Percentiles rank a stretch among this genome's conserved stretches.
Evolutionary conservation across 495 filamentous ascomycete species (phyloP).

Genomic region (Podospora pseudopauciseta): DNA sequence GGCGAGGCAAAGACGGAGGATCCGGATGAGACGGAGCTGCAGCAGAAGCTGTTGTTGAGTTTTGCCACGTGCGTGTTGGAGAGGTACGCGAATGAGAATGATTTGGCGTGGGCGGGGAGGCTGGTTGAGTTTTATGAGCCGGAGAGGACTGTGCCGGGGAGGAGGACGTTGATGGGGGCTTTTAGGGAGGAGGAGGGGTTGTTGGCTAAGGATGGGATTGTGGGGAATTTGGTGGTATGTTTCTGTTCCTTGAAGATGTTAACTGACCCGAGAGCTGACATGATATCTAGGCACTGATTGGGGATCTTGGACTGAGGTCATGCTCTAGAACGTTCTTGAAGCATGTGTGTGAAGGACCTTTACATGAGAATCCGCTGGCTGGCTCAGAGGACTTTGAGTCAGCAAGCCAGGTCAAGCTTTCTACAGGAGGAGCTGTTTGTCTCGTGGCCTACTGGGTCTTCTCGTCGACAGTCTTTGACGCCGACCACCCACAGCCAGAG

Average conservation of each 20-base stretch:
- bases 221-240: slow-evolving; percentile 73
- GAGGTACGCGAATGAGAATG: slow-evolving; percentile 65
- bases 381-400: slow-evolving; percentile 42
- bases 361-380: slow-evolving; percentile 35
- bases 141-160: slow-evolving; percentile 52
- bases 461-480: slow-evolving; percentile 50
- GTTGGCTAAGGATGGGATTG: slow-evolving; percentile 61
- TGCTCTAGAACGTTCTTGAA: slow-evolving; percentile 31
- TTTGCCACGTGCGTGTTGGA: slow-evolving; percentile 84
- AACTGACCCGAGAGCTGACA: neutral
- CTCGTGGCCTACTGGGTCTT: slow-evolving; percentile 58
- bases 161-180: slow-evolving; percentile 54
- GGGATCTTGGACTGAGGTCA: slow-evolving; percentile 57
- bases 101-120: slow-evolving; percentile 69
- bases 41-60: slow-evolving; percentile 71
- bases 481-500: slow-evolving; percentile 40
- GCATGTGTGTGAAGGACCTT: slow-evolving; percentile 29
- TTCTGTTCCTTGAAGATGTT: slow-evolving; percentile 12
- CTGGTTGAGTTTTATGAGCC: slow-evolving; percentile 71
- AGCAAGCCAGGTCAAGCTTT: slow-evolving; percentile 65
- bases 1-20: slow-evolving; percentile 34
- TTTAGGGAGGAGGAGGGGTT: slow-evolving; percentile 62
- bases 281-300: slow-evolving; percentile 58
- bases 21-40: slow-evolving; percentile 57
- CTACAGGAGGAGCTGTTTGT: slow-evolving; percentile 64